These are phyloP conservation scores for Talaromyces borbonicus DNA, from an alignment of 495 filamentous ascomycete genomes.

Conservation along the genomic window DNA sequence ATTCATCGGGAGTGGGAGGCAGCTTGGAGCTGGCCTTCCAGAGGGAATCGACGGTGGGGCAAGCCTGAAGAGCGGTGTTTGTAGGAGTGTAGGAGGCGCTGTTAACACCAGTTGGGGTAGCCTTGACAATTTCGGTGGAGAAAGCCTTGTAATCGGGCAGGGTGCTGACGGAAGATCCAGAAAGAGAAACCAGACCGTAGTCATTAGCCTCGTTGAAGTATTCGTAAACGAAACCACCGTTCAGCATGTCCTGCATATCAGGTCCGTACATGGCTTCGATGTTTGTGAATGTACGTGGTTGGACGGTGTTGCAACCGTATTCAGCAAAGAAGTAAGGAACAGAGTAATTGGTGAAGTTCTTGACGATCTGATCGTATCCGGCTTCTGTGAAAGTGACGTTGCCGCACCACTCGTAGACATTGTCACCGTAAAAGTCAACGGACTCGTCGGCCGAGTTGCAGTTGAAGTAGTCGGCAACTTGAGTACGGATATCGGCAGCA, in stretches of 20 bases:
- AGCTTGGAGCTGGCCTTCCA: conserved; percentile 67
- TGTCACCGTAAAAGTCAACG: conserved; percentile 98
- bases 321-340: conserved; percentile 96
- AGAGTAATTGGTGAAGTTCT: conserved; percentile 77
- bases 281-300: conserved; percentile 73
- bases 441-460: conserved; percentile 55
- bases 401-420: conserved; percentile 98
- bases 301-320: conserved; percentile 83
- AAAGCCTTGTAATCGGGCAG: conserved; percentile 68
- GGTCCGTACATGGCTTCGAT: conserved; percentile 71
- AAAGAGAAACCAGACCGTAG: conserved; percentile 72
- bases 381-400: conserved; percentile 53
- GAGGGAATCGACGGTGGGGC: conserved; percentile 51
- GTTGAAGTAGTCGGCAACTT: conserved; percentile 87
- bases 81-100: conserved; percentile 63
- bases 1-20: conserved; percentile 67
- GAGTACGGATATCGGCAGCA: conserved; percentile 62
- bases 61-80: conserved; percentile 61
- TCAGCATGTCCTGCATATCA: conserved; percentile 78
- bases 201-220: conserved; percentile 89
- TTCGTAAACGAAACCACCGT: conserved; percentile 95
- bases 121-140: conserved; percentile 56
- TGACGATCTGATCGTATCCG: conserved; percentile 66
- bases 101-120: conserved; percentile 54
- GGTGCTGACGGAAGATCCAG: conserved; percentile 45